Evolutionary conservation across 495 filamentous ascomycete species (phyloP).

Genomic region (Ramalina peruviana): DNA sequence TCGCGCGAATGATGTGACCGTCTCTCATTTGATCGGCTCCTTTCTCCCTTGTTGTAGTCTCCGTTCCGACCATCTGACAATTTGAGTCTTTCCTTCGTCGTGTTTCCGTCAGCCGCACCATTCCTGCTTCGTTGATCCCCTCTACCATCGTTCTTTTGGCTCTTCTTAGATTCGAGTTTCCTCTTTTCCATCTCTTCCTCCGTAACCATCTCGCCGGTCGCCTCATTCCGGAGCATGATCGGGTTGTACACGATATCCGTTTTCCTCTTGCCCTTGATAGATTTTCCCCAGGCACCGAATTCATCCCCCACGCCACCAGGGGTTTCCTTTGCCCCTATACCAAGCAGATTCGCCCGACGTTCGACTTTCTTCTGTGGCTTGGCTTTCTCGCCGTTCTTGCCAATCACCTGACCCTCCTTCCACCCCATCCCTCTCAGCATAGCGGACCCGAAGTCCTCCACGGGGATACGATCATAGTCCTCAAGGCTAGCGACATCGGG

Average conservation of each 20-base stretch:
- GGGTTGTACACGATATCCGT: conserved; percentile 50
- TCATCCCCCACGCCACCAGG: conserved; percentile 61
- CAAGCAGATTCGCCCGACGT: conserved; percentile 64
- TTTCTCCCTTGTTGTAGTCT: conserved; percentile 19
- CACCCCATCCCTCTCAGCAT: conserved; percentile 86
- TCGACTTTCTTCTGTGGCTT: conserved; percentile 35
- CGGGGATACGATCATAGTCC: conserved; percentile 76
- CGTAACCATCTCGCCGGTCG: conserved; percentile 51
- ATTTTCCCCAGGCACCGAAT: conserved; percentile 59
- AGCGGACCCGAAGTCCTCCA: conserved; percentile 86
- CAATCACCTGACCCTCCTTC: conserved; percentile 69
- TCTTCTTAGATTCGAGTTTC: conserved; percentile 31
- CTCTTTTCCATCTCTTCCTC: conserved; percentile 43
- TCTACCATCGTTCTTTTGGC: conserved; percentile 20
- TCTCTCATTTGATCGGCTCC: conserved; percentile 20
- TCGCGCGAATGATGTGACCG: conserved; percentile 14
- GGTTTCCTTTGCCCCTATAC: conserved; percentile 61
- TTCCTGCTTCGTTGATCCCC: conserved; percentile 35
- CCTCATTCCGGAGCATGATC: conserved; percentile 48
- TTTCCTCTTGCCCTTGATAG: conserved; percentile 42
- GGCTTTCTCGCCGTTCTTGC: conserved; percentile 35
- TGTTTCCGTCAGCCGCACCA: conserved; percentile 23
- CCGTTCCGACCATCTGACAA: conserved; percentile 24
- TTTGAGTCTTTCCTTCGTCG: conserved; percentile 20
- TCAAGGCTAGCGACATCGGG: conserved; percentile 64